Percentiles rank a stretch among this genome's conserved stretches.
Evolutionary conservation across 1,284 basidiomycete species (phyloP).

Genomic region (Ustilago sp.): DNA sequence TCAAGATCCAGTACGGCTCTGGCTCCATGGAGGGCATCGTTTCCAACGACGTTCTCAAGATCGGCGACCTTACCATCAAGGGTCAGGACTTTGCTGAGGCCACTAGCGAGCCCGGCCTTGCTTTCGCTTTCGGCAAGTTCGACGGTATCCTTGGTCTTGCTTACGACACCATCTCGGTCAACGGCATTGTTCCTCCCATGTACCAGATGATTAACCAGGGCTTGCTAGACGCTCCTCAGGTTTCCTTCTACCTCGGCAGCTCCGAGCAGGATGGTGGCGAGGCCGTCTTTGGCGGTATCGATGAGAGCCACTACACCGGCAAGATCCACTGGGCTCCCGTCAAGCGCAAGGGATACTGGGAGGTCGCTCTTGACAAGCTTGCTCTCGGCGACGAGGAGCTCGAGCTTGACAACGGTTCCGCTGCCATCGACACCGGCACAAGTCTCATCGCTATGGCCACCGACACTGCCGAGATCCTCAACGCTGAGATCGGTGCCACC

Average conservation of each 20-base stretch:
- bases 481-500: conserved; percentile 77
- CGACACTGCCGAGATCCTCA: conserved; percentile 97
- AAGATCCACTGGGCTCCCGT: conserved; percentile 89
- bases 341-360: conserved; percentile 96
- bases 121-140: conserved; percentile 90
- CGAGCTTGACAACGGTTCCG: conserved; percentile 85
- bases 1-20: conserved; percentile 94
- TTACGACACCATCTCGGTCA: conserved; percentile 96
- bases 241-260: conserved; percentile 92
- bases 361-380: conserved; percentile 71
- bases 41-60: conserved; percentile 83
- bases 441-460: conserved; percentile 90
- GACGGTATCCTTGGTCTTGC: conserved; percentile 96
- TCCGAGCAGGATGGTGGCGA: conserved; percentile 92
- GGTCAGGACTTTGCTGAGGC: conserved; percentile 94
- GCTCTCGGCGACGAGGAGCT: conserved; percentile 76
- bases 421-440: conserved; percentile 84
- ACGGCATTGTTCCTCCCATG: conserved; percentile 92
- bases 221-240: conserved; percentile 86
- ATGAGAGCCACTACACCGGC: conserved; percentile 82
- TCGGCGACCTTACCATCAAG: conserved; percentile 85
- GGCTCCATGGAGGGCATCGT: conserved; percentile 98
- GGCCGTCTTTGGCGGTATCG: conserved; percentile 92
- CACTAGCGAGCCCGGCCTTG: conserved; percentile 93
- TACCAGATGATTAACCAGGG: conserved; percentile 90